A percentile compares a stretch with the other conserved stretches of the same genome.
phyloP scores from a whole-genome alignment of 225 moss, liverwort and hornwort genomes.

The Sphagnum contortum region DNA sequence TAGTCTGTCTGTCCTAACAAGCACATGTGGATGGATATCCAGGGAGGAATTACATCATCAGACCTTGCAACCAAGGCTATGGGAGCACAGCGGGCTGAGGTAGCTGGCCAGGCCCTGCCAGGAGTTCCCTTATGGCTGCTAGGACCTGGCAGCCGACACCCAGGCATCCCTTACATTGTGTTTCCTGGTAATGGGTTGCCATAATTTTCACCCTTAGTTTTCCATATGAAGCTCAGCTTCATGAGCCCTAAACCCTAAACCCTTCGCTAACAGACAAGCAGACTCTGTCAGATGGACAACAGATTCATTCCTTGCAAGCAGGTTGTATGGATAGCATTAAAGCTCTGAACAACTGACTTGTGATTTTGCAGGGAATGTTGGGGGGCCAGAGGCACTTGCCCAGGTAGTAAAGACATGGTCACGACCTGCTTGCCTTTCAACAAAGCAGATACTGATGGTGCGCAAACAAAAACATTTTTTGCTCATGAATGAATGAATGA shows the following conservation, averaged over 20 bases:
- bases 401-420: constrained; percentile 77
- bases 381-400: constrained; percentile 70
- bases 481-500: too few relatives aligned
- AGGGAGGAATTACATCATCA: constrained; percentile 96
- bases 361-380: constrained; percentile 70
- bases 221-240: not conserved
- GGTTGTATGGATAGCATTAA: too few relatives aligned
- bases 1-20: too few relatives aligned
- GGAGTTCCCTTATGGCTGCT: constrained; percentile 92
- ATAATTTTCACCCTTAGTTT: not conserved
- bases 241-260: too few relatives aligned
- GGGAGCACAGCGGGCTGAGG: constrained; percentile 67
- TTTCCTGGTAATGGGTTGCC: constrained; percentile 56
- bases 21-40: not conserved
- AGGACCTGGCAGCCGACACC: constrained; percentile 84
- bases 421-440: constrained; percentile 41
- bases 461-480: too few relatives aligned
- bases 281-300: too few relatives aligned
- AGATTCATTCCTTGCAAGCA: too few relatives aligned
- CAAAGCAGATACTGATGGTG: constrained; percentile 68
- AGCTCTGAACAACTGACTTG: too few relatives aligned
- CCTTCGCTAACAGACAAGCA: too few relatives aligned
- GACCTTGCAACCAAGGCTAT: constrained; percentile 84
- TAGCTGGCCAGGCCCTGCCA: constrained; percentile 82
- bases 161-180: constrained; percentile 85